Evolutionary conservation across 2,329 filamentous ascomycete species (phyloP), one percentile per base, ranked within the genome.

Genomic region (Aspergillus neotritici): DNA sequence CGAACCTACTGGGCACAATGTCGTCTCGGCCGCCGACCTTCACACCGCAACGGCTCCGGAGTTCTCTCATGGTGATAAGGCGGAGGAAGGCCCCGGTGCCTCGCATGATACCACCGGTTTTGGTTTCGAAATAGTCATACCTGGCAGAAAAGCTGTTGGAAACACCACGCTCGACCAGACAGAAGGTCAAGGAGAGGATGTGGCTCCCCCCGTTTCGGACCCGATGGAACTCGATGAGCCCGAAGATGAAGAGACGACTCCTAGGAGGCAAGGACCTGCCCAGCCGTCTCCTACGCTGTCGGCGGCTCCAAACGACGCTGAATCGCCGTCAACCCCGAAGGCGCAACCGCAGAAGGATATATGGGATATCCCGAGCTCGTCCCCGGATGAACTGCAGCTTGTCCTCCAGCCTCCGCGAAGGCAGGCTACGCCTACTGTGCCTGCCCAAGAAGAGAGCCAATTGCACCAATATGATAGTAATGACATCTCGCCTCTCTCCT

Each of bases 301-400:
- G 10, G 38, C 31, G 28, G n/a, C 48, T 28, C 32, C 43, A 12
- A 36, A 43, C 32, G 31, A 31, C 15, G 41, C 25, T 34, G 15
- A 25, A 25, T 25, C 35, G 10, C 47, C 47, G 5, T 50, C 46
- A 6, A 54, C 52, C 11, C 54, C 51, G 8, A 39, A 34, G 4
- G 21, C 44, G 8, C 48, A 49, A 9, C 35, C 44, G n/a, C 41
- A 49, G n/a, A 43, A 46, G 12, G 47, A 41, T 34, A 56, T 58
- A 40, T 62, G 56, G 49, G 55, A 60, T 39, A 45, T 62, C 16
- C 55, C 58, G 10, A 50, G 46, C 30, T 63, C 65, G 13, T 68
- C 66, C 0, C 65, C 64, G 3, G 67, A 68, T 42, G 66, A 66
- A 38, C 40, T 69, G 32, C 61, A 61, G 28, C 52, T 64, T 25